Base-by-base conservation (phyloP, 306 rosid genomes). In the Cyclanthera cordifolia region DNA sequence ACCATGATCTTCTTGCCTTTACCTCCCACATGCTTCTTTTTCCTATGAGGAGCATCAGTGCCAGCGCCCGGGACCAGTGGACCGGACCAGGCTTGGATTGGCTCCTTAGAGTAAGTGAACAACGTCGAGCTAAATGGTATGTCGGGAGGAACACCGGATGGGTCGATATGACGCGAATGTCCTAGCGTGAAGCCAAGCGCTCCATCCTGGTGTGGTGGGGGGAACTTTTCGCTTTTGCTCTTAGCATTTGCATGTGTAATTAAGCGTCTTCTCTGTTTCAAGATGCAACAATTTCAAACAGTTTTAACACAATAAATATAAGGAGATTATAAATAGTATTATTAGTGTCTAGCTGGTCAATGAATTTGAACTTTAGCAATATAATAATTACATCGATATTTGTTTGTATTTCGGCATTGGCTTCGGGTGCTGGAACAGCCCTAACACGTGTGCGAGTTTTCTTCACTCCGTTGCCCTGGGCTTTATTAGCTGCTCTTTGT, bases 171-270 rank as follows among this genome's bases (percentile, higher is more conserved):
- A 69, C 78, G 89, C 1, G 87, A 87, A 77, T 82, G 65, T 71
- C 89, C 93, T 73, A 87, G 80, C 23, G 84, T 85, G 76, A 78
- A 79, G 67, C 93, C 87, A 50, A 87, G 71, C 39, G 76, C 84
- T 71, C 87, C 93, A 77, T 87, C 93, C 72, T 87, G 87, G 81
- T 87, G 93, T 1, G 93, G 89, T 23, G 93, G 93, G 49, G 93
- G 93, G 70, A 87, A 87, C 77, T 87, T 87, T 71, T 87, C 93
- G 37, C 93, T 87, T 84, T 87, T 87, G 87, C 93, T 87, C 78
- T 80, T 87, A n/a, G 89, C 93, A 69, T 84, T 84, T 80, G 87
- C 86, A 65, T 78, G 93, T 45, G 79, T 75, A 63, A 87, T 80
- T 61, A 84, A 76, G 20, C 89, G 89, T 69, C 93, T 75, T 65